phyloP scores from a whole-genome alignment of 2,329 filamentous ascomycete species.

The Xylariales sp. region DNA sequence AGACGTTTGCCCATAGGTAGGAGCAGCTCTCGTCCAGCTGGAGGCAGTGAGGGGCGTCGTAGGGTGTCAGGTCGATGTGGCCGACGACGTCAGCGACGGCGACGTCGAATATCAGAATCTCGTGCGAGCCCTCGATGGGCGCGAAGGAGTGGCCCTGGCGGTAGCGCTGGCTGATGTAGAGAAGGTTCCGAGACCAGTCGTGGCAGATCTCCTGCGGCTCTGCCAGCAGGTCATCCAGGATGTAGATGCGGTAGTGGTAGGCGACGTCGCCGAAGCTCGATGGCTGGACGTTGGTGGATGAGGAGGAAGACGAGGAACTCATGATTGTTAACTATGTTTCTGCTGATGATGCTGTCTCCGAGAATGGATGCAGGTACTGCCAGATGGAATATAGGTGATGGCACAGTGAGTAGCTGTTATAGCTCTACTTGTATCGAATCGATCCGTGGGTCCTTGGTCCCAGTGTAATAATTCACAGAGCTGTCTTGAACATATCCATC shows the following conservation, averaged over 20 bases:
- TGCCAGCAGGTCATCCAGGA: conserved; percentile 20
- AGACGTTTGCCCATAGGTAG: conserved; percentile 16
- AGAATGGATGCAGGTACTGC: no score
- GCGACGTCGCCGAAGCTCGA: conserved; percentile 20
- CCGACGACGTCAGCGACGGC: conserved; percentile 11
- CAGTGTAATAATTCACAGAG: no score
- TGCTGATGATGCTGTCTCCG: no score
- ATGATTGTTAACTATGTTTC: no score
- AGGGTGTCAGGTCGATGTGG: conserved; percentile 16
- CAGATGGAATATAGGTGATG: no score
- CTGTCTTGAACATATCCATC: no score
- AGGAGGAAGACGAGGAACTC: no score
- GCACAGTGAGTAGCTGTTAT: no score
- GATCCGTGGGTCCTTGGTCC: no score
- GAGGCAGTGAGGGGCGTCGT: conserved; percentile 18
- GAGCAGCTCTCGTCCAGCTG: conserved; percentile 15
- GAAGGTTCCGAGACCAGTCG: conserved; percentile 17
- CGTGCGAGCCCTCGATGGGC: conserved; percentile 16
- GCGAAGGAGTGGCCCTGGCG: conserved; percentile 18
- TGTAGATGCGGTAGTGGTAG: conserved; percentile 18
- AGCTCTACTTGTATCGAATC: no score
- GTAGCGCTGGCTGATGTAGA: conserved; percentile 19
- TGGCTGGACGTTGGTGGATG: no score
- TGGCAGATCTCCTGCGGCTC: conserved; percentile 21
- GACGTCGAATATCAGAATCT: conserved; percentile 18